Base-by-base conservation (phyloP, 139 green algal genomes). In the Ulvella scutata region DNA sequence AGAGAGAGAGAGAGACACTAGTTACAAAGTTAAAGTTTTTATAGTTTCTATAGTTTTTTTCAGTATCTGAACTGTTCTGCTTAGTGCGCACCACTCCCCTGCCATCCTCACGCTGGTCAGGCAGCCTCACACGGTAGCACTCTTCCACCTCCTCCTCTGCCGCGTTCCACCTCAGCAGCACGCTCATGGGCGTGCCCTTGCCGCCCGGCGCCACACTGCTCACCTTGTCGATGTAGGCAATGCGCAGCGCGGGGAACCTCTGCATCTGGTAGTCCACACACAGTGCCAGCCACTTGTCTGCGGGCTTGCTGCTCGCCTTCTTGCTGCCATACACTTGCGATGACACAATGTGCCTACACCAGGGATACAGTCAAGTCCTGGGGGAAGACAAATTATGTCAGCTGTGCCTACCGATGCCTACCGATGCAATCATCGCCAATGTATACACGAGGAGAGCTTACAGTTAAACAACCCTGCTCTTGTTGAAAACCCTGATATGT, bases 181-280 rank as follows among this genome's bases (percentile, higher is more conserved):
- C 62, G 9, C 29, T 29, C 62, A 39, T 67, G 13, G 51, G 51
- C 51, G 33, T 26, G 51, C 51, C 51, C 51, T 67, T 67, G 51
- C 51, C 51, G n/a, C n/a, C n/a, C n/a, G 13, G n/a, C n/a, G 51
- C 51, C 40, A 17, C 13, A 17, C 13, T 26, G n/a, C 33, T 67
- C n/a, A 76, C 73, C 31, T 72, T 38, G 74, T 90, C 87, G 35
- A 90, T 81, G 80, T 85, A 90, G 0, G 86, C 86, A 7, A 90
- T 79, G 7, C 83, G 80, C 67, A 92, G 83, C 0, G 76, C 79
- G n/a, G 83, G 80, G 80, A 88, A 85, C 44, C 84, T 79, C 61
- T 85, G 77, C 51, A 85, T 60, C 61, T 87, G 79, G 36, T 79
- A 74, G 37, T 92, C 82, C 2, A 88, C 72, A 72, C 82, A 79